Evolutionary conservation across 2,329 filamentous ascomycete genomes (phyloP).

Genomic region (Chrysoporthe austroafricana): DNA sequence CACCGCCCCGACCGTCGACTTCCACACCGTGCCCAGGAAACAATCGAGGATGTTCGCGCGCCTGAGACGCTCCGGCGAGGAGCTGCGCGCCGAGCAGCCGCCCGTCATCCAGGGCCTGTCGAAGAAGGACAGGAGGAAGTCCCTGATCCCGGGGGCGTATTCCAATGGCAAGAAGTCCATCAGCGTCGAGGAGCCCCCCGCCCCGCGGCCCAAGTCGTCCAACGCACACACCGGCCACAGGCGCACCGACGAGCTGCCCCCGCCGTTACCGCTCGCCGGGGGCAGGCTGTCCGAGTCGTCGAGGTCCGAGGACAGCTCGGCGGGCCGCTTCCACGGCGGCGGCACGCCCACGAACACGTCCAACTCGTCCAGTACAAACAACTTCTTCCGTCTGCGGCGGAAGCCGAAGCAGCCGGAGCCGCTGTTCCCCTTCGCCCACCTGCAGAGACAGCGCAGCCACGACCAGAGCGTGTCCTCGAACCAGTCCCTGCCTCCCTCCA

Average conservation of each 20-base stretch:
- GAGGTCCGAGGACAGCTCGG: slow-evolving; percentile 82
- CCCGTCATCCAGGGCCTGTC: slow-evolving; percentile 33
- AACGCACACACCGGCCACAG: slow-evolving; percentile 58
- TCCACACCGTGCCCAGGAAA: slow-evolving; percentile 58
- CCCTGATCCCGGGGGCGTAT: slow-evolving; percentile 42
- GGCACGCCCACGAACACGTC: slow-evolving; percentile 64
- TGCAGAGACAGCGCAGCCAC: slow-evolving; percentile 73
- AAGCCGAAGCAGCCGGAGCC: slow-evolving; percentile 74
- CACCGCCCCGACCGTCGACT: slow-evolving; percentile 79
- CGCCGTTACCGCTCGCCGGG: slow-evolving; percentile 65
- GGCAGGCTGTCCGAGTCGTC: slow-evolving; percentile 83
- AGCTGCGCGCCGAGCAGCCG: slow-evolving; percentile 42
- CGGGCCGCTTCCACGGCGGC: slow-evolving; percentile 59
- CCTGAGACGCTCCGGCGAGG: slow-evolving; percentile 56
- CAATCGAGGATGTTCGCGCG: slow-evolving; percentile 57
- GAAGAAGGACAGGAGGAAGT: slow-evolving; percentile 49
- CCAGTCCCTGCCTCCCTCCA: slow-evolving; percentile 49
- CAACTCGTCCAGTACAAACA: slow-evolving; percentile 61
- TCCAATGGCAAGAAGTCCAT: slow-evolving; percentile 50
- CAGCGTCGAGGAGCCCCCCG: slow-evolving; percentile 68
- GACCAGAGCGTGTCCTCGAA: slow-evolving; percentile 44
- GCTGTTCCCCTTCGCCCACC: slow-evolving; percentile 81
- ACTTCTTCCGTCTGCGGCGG: slow-evolving; percentile 81
- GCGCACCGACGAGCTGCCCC: slow-evolving; percentile 39
- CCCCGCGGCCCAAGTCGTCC: slow-evolving; percentile 50